Percentiles rank a stretch among this genome's conserved stretches.
Evolutionary conservation across 2,329 filamentous ascomycete genomes (phyloP).

Genomic region (Stagonosporopsis vannaccii): DNA sequence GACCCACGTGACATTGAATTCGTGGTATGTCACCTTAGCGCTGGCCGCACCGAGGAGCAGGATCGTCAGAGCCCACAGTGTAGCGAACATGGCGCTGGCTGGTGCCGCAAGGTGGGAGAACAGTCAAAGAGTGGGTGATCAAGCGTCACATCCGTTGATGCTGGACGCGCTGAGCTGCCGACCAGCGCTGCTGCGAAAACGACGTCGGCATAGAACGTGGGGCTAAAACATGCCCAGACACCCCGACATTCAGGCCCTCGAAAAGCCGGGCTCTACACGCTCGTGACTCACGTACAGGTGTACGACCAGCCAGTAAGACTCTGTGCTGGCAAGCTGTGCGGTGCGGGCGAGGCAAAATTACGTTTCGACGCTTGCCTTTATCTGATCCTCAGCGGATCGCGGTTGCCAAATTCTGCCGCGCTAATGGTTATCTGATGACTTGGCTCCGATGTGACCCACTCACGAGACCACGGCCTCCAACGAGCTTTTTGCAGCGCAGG

Average conservation of each 20-base stretch:
- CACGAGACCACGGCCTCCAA: background rate
- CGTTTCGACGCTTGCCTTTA: background rate
- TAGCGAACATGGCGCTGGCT: constrained; percentile 1
- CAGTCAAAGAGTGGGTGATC: background rate
- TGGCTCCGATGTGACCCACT: constrained; percentile 12
- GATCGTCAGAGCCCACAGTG: constrained; percentile 11
- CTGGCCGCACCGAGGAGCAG: constrained; percentile 15
- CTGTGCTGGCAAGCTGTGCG: background rate
- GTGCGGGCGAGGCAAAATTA: background rate
- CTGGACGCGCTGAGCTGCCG: background rate
- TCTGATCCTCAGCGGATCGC: background rate
- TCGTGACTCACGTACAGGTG: background rate
- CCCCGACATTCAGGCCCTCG: background rate
- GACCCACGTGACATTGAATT: constrained; percentile 63
- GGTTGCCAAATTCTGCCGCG: background rate
- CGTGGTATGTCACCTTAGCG: constrained; percentile 49
- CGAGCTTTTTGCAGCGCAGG: background rate
- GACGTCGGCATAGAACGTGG: background rate
- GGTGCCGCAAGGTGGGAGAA: background rate
- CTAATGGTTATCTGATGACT: constrained; percentile 31
- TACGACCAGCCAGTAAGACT: background rate
- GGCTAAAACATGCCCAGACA: background rate
- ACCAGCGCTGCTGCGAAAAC: background rate
- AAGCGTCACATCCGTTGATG: background rate
- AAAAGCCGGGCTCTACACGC: background rate